Evolutionary conservation across 306 rosid species (phyloP).

Genomic region (Potentilla sterilis): DNA sequence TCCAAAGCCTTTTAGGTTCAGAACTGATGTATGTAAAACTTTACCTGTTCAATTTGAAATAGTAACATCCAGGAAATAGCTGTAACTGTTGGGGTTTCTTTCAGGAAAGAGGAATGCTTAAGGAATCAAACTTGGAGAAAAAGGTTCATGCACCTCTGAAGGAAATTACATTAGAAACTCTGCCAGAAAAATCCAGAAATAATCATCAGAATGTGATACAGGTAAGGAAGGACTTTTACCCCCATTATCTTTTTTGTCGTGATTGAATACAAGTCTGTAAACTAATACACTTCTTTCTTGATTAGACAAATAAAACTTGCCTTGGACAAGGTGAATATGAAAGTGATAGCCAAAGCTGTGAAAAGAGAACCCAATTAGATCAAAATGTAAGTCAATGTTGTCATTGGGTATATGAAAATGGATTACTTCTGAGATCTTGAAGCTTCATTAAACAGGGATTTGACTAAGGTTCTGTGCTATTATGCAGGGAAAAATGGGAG

Average conservation of each 20-base stretch:
- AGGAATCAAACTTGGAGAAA: slow-evolving; percentile 81
- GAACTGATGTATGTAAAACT: slow-evolving; percentile 78
- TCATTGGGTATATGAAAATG: not conserved
- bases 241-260: not conserved
- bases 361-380: slow-evolving; percentile 31
- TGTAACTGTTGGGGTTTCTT: slow-evolving; percentile 21
- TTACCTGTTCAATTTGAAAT: slow-evolving; percentile 13
- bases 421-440: not conserved
- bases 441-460: not conserved
- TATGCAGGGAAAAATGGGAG: slow-evolving; percentile 38
- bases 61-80: not conserved
- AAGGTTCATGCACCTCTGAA: slow-evolving; percentile 43
- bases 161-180: slow-evolving; percentile 40
- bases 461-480: slow-evolving; percentile 9
- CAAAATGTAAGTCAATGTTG: slow-evolving; percentile 37
- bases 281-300: slow-evolving; percentile 6
- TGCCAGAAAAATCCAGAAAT: slow-evolving; percentile 32
- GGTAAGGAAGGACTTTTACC: slow-evolving; percentile 25
- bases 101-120: slow-evolving; percentile 87
- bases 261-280: slow-evolving; percentile 14
- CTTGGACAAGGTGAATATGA: slow-evolving; percentile 22
- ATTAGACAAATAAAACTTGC: slow-evolving; percentile 40
- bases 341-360: slow-evolving; percentile 26
- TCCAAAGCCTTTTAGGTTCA: slow-evolving; percentile 91
- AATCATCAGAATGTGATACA: slow-evolving; percentile 30